Base-by-base conservation (phyloP, 495 filamentous ascomycete genomes). In the Rhypophila decipiens region DNA sequence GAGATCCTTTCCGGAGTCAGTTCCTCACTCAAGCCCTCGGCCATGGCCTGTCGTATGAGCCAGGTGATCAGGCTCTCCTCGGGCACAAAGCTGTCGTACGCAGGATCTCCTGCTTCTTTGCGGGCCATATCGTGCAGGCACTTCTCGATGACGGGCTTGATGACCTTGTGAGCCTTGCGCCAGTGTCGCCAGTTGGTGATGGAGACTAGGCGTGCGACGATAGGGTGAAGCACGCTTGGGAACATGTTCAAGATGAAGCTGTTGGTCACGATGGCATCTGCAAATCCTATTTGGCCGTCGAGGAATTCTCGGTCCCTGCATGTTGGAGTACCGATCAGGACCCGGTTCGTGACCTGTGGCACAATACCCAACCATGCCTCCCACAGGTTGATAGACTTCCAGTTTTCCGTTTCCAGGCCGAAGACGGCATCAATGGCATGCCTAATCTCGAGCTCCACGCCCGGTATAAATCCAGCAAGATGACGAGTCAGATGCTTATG, bases 41-140 rank as follows among this genome's bases (percentile, higher is more conserved):
- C 36, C n/a, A 52, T 29, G 19, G 65, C 65, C 42, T 61, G 58
- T 20, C 60, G 57, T 38, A 69, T 65, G 19, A 59, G 42, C 65
- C 65, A 69, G 13, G 65, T 67, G 20, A 69, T 35, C 33, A 65
- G 51, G 54, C 59, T 55, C 35, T 69, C 64, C n/a, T 61, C 54
- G 1, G 58, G 52, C 11, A 56, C 43, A 24, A 44, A 59, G 34
- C 53, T 39, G 4, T 55, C 46, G 49, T 50, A 63, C 13, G 36
- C 51, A 0, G 51, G 44, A 34, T 63, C 56, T 13, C 39, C 49
- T 11, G 48, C 57, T 3, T 50, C 60, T 24, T 51, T 50, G 34
- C 45, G 53, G 21, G 19, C 47, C 47, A 62, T 58, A 40, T 58
- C 59, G 19, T 48, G 45, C 9, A 63, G 55, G 15, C 65, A 59